Evolutionary conservation across 228 moss, liverwort and hornwort genomes (phyloP), one percentile per base, ranked within the genome.

Genomic region (Sphagnum fallax): DNA sequence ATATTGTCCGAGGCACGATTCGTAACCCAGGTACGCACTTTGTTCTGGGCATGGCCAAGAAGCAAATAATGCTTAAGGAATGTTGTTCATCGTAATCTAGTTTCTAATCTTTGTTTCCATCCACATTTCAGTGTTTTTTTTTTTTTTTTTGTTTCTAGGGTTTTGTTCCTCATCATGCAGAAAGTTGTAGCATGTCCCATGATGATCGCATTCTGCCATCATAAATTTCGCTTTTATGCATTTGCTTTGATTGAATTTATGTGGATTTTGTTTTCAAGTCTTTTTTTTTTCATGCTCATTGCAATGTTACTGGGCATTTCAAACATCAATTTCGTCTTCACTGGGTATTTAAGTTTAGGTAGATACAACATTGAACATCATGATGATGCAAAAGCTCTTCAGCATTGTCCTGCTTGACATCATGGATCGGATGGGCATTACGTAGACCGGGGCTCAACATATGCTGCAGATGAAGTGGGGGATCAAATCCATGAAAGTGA

Each of bases 1-100:
- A 71, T 51, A 52, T 10, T 15, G 71, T 71, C 9, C 62, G 63
- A 5, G 71, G 63, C 62, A 71, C 71, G 49, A 63, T 71, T n/a
- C 71, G 71, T 18, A 53, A 65, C 15, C 62, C 64, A 52, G 63
- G 71, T 71, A 6, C 10, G 66, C 6, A 14, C 15, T 14, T 62
- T 10, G 9, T 5, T 62, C 13, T 18, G 8, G 14, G 6, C 7
- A 0, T 14, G 60, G 14, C n/a, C 16, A 14, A 14, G 13, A 60
- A 5, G 6, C n/a, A 5, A 14, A 5, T 5, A n/a, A n/a, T 13
- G 4, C 14, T 1, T 5, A 16, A 16, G 14, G 7, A 14, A 14
- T 16, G 5, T 60, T n/a, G 14, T n/a, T 5, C 60, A 14, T 0
- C n/a, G 14, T 5, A 14, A 16, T 14, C 5, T n/a, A 5, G 13